These are phyloP conservation scores for Leishmania amazonensis DNA, from an alignment of 208 protist species.

Conservation along the genomic window DNA sequence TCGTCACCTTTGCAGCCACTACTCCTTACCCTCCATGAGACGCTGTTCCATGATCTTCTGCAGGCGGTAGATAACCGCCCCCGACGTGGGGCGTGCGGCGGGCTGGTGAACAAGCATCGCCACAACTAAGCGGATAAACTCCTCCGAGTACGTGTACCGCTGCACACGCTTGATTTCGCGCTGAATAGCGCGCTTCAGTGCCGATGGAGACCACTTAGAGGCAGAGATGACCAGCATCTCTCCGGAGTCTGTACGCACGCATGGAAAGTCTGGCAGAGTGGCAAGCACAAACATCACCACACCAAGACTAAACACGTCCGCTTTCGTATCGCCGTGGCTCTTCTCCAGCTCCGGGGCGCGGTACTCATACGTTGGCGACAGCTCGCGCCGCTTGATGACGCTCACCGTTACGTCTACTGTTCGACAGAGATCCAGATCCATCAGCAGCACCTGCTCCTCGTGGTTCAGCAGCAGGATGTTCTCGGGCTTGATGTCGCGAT, in stretches of 20 bases:
- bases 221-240: conserved; percentile 56
- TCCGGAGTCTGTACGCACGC: conserved; percentile 52
- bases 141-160: conserved; percentile 56
- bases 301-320: conserved; percentile 88
- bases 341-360: conserved; percentile 63
- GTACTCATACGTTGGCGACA: conserved; percentile 82
- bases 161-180: conserved; percentile 39
- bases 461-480: conserved; percentile 87
- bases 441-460: conserved; percentile 84
- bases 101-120: conserved; percentile 71
- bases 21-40: conserved; percentile 35
- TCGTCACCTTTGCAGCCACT: not conserved
- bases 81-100: conserved; percentile 44
- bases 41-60: conserved; percentile 60
- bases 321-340: conserved; percentile 60
- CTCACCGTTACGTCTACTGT: conserved; percentile 52
- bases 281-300: conserved; percentile 82
- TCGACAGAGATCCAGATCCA: conserved; percentile 86
- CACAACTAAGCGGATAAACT: conserved; percentile 60
- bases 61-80: conserved; percentile 45
- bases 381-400: conserved; percentile 36
- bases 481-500: conserved; percentile 90
- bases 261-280: conserved; percentile 72
- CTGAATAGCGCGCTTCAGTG: conserved; percentile 52
- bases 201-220: conserved; percentile 49